Percentiles rank a stretch among this genome's conserved stretches.
Evolutionary conservation across 2,329 filamentous ascomycete genomes (phyloP).

Genomic region (Dactylellina sp.): DNA sequence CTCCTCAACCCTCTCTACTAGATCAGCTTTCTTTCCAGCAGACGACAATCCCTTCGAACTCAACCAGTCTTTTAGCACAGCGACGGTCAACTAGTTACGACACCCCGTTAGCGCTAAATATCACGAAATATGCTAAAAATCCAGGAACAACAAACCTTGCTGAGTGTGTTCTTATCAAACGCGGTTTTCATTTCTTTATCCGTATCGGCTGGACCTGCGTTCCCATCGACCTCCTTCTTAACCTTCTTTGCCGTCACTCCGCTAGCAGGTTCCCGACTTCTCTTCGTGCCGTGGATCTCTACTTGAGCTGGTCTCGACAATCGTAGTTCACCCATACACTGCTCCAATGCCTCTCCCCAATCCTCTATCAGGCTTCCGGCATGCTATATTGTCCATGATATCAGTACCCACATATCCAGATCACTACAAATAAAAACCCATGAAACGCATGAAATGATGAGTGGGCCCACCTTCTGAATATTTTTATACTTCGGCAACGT

Average conservation of each 20-base stretch:
- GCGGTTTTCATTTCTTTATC: constrained; percentile 64
- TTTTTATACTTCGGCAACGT: constrained; percentile 86
- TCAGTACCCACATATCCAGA: no score
- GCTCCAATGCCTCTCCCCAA: constrained; percentile 77
- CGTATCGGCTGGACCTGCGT: constrained; percentile 37
- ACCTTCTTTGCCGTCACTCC: constrained; percentile 43
- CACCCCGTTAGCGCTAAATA: constrained; percentile 12
- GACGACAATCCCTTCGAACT: constrained; percentile 64
- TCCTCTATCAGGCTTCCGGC: constrained; percentile 81
- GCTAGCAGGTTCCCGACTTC: constrained; percentile 49
- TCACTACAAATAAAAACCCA: constrained; percentile 23
- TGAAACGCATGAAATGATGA: background rate
- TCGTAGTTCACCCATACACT: constrained; percentile 55
- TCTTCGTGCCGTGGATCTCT: constrained; percentile 57
- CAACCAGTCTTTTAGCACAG: constrained; percentile 66
- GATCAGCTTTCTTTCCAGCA: constrained; percentile 67
- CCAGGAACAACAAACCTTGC: constrained; percentile 62
- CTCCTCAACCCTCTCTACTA: constrained; percentile 67
- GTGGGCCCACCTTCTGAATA: constrained; percentile 80
- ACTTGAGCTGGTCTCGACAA: constrained; percentile 30
- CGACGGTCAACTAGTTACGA: constrained; percentile 65
- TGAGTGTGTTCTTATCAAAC: constrained; percentile 65
- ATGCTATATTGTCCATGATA: constrained; percentile 65
- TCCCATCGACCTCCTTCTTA: constrained; percentile 48
- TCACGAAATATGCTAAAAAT: background rate